Base-by-base conservation (phyloP, 2,329 filamentous ascomycete genomes). In the Aureobasidium uvarum region DNA sequence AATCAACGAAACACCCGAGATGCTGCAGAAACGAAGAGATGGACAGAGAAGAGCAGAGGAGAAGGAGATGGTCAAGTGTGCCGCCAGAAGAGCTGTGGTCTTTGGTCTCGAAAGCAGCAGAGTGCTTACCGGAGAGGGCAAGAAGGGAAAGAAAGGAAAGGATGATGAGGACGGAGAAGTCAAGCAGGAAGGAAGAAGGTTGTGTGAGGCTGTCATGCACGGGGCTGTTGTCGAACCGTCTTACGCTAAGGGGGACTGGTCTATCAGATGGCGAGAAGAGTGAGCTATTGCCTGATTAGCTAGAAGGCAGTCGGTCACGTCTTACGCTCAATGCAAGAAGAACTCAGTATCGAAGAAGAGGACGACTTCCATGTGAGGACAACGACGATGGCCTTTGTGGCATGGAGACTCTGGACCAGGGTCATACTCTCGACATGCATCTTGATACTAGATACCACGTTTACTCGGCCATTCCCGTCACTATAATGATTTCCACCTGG, bases 221-320 rank as follows among this genome's bases (percentile, higher is more conserved):
- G 83, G 83, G 0, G 79, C 79, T 51, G 82, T 86, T 3, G 84
- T 86, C 0, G 85, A 87, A 71, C 80, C 83, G 3, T 84, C 82
- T 66, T 87, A 83, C 73, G 84, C 84, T 0, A 88, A 87, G 68
- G 85, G 85, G 0, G 81, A 86, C 52, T 87, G 84, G 85, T 79
- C 78, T 0, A 78, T 87, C 13, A 72, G 84, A 66, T 86, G 84
- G 84, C 78, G 84, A 67, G 83, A 85, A 66, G 69, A 70, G 23
- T 71, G 28, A 16, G 2, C 6, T 11, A n/a, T 6, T n/a, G 25
- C 18, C 41, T 43, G 41, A 8, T 13, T 8, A 36, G 10, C 33
- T 36, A 36, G 33, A 36, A 36, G 33, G 10, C 10, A 36, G 11
- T 36, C 33, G 8, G 11, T 36, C 33, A 36, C 33, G 10, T 36